Conservation (phyloP, 2,329 filamentous ascomycete species). For the Aspergillus quadricinctus region DNA sequence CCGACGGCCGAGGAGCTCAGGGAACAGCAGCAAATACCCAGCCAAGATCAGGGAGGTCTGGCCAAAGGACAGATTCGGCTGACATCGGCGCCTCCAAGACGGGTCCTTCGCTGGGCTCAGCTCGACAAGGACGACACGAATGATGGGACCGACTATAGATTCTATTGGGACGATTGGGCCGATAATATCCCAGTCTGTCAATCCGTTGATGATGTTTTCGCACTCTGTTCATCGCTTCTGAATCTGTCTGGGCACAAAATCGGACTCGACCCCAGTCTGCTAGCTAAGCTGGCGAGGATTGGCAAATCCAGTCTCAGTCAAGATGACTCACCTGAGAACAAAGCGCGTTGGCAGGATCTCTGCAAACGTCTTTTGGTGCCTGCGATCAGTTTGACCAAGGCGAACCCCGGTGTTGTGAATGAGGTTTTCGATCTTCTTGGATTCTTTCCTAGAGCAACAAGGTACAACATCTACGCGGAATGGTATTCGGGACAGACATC, state of each 20-base stretch:
- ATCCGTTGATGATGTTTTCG: conserved; percentile 83
- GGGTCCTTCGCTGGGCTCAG: conserved; percentile 75
- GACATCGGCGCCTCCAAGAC: conserved; percentile 56
- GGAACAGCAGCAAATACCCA: conserved; percentile 48
- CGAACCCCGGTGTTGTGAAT: conserved; percentile 78
- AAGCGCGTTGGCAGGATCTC: conserved; percentile 76
- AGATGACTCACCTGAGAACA: conserved; percentile 67
- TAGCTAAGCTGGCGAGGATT: conserved; percentile 81
- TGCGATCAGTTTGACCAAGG: conserved; percentile 76
- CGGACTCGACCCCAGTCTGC: conserved; percentile 71
- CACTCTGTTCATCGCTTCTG: conserved; percentile 75
- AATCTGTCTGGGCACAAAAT: conserved; percentile 86
- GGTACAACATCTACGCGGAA: conserved; percentile 88
- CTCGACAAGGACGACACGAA: conserved; percentile 72
- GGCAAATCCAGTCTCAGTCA: conserved; percentile 69
- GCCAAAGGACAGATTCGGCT: conserved; percentile 66
- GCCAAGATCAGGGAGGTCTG: conserved; percentile 62
- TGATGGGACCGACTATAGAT: conserved; percentile 74
- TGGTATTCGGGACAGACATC: conserved; percentile 83
- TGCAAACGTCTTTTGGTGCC: conserved; percentile 82
- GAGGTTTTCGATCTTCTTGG: conserved; percentile 81
- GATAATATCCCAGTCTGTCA: conserved; percentile 92
- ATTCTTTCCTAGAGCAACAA: conserved; percentile 67
- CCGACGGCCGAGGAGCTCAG: conserved; percentile 38
- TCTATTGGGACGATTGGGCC: conserved; percentile 96